Percentiles rank a stretch among this genome's conserved stretches.
These are phyloP conservation scores for Torulaspora quercuum DNA, from an alignment of 805 yeast genomes.

Conservation along the genomic window DNA sequence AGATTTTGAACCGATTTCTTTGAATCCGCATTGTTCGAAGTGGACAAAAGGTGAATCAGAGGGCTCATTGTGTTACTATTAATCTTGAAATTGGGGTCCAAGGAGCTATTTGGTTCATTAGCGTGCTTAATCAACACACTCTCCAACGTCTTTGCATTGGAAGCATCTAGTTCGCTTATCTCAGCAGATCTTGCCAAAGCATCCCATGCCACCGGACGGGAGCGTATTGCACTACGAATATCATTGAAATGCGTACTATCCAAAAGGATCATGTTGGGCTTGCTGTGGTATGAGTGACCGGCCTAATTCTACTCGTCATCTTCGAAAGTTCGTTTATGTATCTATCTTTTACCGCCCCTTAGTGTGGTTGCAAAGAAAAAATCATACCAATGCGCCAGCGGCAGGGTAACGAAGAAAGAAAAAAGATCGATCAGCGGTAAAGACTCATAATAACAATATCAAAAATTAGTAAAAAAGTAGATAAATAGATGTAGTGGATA, in stretches of 20 bases:
- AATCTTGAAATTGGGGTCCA: constrained; percentile 26
- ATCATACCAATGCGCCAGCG: too few species aligned
- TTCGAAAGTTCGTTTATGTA: not conserved
- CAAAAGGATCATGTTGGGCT: constrained; percentile 36
- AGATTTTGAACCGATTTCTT: constrained; percentile 33
- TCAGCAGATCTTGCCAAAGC: constrained; percentile 75
- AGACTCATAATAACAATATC: too few species aligned
- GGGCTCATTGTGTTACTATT: constrained; percentile 20
- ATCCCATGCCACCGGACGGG: constrained; percentile 88
- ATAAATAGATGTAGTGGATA: too few species aligned
- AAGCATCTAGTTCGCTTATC: constrained; percentile 65
- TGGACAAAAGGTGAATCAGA: constrained; percentile 30
- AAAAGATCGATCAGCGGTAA: too few species aligned
- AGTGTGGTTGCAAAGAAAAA: constrained; percentile 11
- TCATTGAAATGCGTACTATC: constrained; percentile 68
- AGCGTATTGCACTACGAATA: constrained; percentile 62
- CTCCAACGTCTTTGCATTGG: constrained; percentile 36
- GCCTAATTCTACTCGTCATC: not conserved
- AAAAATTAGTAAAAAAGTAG: too few species aligned
- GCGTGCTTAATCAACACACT: constrained; percentile 25
- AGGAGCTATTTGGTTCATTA: constrained; percentile 48
- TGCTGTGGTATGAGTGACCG: too few species aligned
- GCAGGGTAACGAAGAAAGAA: too few species aligned
- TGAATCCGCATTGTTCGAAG: constrained; percentile 28
- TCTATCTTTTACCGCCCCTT: constrained; percentile 4